phyloP scores from a whole-genome alignment of 2,329 filamentous ascomycete genomes.

The Paecilomyces fulvus region DNA sequence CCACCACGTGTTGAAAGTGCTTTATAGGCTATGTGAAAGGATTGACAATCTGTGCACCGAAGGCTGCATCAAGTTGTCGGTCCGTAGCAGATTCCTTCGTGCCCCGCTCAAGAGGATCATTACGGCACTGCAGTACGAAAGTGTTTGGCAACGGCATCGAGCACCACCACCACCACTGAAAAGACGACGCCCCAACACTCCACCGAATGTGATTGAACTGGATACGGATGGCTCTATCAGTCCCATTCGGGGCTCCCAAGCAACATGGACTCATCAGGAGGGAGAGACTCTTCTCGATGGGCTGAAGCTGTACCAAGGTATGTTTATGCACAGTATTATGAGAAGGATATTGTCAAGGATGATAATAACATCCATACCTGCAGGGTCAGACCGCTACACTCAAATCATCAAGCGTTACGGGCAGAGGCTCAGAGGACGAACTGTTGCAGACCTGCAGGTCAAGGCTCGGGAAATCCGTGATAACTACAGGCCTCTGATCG shows the following conservation, averaged over 20 bases:
- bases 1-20: conserved; percentile 9
- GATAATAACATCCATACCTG: background rate
- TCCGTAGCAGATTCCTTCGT: conserved; percentile 4
- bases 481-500: conserved; percentile 2
- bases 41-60: conserved; percentile 6
- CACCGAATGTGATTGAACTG: background rate
- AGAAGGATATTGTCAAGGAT: background rate
- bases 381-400: conserved; percentile 16
- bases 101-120: conserved; percentile 7
- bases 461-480: conserved; percentile 10
- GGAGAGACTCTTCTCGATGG: background rate
- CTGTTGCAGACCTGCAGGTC: conserved; percentile 9
- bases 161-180: background rate
- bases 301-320: background rate
- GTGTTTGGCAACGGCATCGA: background rate
- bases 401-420: conserved; percentile 14
- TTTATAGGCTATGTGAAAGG: conserved; percentile 8
- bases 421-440: conserved; percentile 8
- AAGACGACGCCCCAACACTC: background rate
- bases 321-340: background rate
- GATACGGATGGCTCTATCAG: background rate
- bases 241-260: background rate
- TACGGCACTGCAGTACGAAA: conserved; percentile 3
- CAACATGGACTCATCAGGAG: background rate
- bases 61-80: conserved; percentile 4